These are phyloP conservation scores for Pythium brachiatum DNA, from an alignment of 352 stramenopile genomes.

Conservation along the genomic window DNA sequence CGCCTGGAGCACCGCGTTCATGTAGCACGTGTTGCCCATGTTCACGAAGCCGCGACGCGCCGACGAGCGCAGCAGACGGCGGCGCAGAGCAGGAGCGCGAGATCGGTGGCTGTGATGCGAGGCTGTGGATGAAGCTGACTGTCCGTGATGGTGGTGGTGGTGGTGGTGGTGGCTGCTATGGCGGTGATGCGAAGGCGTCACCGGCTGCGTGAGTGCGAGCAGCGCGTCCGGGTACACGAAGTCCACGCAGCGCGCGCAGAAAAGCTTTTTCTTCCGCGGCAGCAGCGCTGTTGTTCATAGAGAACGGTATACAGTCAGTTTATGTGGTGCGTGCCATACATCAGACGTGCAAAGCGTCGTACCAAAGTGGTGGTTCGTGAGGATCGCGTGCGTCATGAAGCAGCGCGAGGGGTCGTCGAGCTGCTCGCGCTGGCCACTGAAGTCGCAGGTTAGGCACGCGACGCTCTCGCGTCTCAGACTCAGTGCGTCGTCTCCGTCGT, in stretches of 20 bases:
- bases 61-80: conserved; percentile 25
- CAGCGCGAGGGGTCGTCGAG: conserved; percentile 29
- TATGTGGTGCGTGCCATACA: background rate
- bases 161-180: background rate
- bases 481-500: background rate
- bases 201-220: conserved; percentile 24
- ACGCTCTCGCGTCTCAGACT: conserved; percentile 27
- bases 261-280: conserved; percentile 35
- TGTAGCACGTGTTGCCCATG: conserved; percentile 86
- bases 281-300: conserved; percentile 5
- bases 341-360: background rate
- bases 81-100: conserved; percentile 14
- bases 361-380: conserved; percentile 63
- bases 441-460: conserved; percentile 52
- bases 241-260: conserved; percentile 54
- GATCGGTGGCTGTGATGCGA: background rate
- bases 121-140: background rate
- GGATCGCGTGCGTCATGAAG: conserved; percentile 69
- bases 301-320: background rate
- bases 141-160: background rate
- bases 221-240: conserved; percentile 53
- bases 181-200: conserved; percentile 16
- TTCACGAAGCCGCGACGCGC: conserved; percentile 64
- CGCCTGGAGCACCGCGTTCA: conserved; percentile 78
- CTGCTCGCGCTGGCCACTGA: conserved; percentile 38